Conservation (phyloP, 176 grass and related monocot genomes). For the Aegilops longissima region DNA sequence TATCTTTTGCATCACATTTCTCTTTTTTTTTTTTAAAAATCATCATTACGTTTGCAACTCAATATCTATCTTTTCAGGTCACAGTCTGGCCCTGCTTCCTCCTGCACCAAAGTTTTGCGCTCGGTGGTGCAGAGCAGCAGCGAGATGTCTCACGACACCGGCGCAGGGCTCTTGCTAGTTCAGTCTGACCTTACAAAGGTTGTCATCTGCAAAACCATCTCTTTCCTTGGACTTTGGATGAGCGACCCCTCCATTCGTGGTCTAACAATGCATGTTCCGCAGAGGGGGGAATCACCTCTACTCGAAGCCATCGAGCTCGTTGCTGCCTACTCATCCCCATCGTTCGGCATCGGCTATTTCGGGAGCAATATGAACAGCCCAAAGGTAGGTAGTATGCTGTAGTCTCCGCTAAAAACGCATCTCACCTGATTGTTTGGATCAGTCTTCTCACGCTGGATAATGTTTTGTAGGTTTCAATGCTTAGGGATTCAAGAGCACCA, state of each 20-base stretch:
- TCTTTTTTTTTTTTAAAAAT: not conserved
- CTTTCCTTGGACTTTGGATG: slow-evolving; percentile 10
- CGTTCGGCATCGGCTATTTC: slow-evolving; percentile 80
- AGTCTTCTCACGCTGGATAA: not conserved
- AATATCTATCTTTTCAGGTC: slow-evolving; percentile 42
- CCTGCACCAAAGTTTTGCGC: slow-evolving; percentile 65
- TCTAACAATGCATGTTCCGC: slow-evolving; percentile 21
- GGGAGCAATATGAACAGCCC: slow-evolving; percentile 73
- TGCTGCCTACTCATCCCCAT: slow-evolving; percentile 84
- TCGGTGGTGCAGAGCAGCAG: slow-evolving; percentile 58
- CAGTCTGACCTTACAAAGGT: slow-evolving; percentile 82
- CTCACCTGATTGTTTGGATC: not conserved
- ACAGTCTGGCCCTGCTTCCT: slow-evolving; percentile 73
- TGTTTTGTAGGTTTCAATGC: slow-evolving; percentile 48
- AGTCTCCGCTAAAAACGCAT: not conserved
- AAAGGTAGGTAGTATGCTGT: slow-evolving; percentile 37
- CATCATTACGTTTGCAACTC: not conserved
- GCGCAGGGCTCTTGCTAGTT: slow-evolving; percentile 75
- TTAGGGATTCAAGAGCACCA: slow-evolving; percentile 35
- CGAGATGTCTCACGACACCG: slow-evolving; percentile 66
- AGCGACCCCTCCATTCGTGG: not conserved
- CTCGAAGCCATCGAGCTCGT: slow-evolving; percentile 67
- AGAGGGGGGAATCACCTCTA: slow-evolving; percentile 38
- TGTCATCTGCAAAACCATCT: not conserved
- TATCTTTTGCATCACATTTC: not conserved